A percentile compares a stretch with the other conserved stretches of the same genome.
Conservation (phyloP, 23 red algal genomes). For the Cyanidioschyzon merolae region DNA sequence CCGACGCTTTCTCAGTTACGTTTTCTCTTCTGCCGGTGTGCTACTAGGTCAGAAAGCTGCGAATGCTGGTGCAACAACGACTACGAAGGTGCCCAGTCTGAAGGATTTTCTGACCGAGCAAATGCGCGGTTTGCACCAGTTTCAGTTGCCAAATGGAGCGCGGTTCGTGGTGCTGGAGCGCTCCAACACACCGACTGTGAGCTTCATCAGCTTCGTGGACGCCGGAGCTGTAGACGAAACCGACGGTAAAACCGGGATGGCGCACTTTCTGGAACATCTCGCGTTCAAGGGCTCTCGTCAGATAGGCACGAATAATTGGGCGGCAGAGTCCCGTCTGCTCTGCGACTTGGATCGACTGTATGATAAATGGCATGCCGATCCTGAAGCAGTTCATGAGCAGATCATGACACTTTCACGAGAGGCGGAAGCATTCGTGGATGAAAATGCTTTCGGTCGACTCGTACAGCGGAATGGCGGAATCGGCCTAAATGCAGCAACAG, state of each 20-base stretch:
- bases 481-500: conserved; percentile 24
- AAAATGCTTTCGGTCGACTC: conserved; percentile 15
- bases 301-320: conserved; percentile 17
- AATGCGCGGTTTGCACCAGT: background rate
- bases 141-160: conserved; percentile 9
- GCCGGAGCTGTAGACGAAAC: conserved; percentile 19
- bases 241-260: conserved; percentile 21
- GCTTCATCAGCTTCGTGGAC: conserved; percentile 12
- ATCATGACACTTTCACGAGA: background rate
- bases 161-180: conserved; percentile 24
- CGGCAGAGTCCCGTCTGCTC: background rate
- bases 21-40: background rate
- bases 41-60: background rate
- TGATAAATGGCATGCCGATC: background rate
- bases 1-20: background rate
- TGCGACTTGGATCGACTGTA: background rate
- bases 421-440: conserved; percentile 20
- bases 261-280: conserved; percentile 32
- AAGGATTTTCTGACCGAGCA: background rate
- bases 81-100: background rate
- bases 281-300: conserved; percentile 22
- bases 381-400: background rate
- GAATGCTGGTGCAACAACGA: background rate
- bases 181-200: conserved; percentile 1
- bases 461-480: conserved; percentile 22